Evolutionary conservation across 495 filamentous ascomycete species (phyloP).

Genomic region (Penicillium fimorum): DNA sequence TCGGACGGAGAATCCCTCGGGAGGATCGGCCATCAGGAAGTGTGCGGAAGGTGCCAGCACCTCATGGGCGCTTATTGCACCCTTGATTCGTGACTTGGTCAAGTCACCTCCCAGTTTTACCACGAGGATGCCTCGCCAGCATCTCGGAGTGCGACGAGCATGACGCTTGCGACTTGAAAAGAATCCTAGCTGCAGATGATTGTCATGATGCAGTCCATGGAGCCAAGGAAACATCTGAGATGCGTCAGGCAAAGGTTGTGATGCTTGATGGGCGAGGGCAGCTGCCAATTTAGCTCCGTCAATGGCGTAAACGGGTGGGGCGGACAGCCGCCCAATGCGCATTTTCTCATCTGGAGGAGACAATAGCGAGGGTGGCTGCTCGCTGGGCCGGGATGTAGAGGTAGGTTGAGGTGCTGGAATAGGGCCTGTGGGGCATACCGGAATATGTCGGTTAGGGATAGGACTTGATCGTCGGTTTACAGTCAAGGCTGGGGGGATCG

Average conservation of each 20-base stretch:
- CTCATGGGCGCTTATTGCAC: slow-evolving; percentile 77
- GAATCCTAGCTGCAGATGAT: slow-evolving; percentile 84
- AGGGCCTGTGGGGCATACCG: slow-evolving; percentile 77
- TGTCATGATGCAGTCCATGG: slow-evolving; percentile 88
- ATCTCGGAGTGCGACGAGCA: slow-evolving; percentile 70
- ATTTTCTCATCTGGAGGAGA: slow-evolving; percentile 67
- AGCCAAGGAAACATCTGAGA: slow-evolving; percentile 92
- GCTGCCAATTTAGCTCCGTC: slow-evolving; percentile 63
- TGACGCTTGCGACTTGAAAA: slow-evolving; percentile 75
- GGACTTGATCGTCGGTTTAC: slow-evolving; percentile 51
- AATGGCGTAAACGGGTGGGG: slow-evolving; percentile 65
- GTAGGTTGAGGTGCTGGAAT: slow-evolving; percentile 59
- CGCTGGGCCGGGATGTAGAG: slow-evolving; percentile 37
- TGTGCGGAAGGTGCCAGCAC: slow-evolving; percentile 55
- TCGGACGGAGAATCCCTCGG: slow-evolving; percentile 77
- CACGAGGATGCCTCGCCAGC: slow-evolving; percentile 76
- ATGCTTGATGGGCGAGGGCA: slow-evolving; percentile 69
- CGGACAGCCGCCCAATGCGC: slow-evolving; percentile 53
- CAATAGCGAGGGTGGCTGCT: slow-evolving; percentile 64
- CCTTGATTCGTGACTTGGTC: slow-evolving; percentile 72
- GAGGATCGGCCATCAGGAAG: slow-evolving; percentile 68
- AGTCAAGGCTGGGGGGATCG: slow-evolving; percentile 37
- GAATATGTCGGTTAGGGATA: slow-evolving; percentile 88
- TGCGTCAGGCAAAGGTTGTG: slow-evolving; percentile 79
- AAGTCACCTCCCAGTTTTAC: slow-evolving; percentile 89